Evolutionary conservation across 2,329 filamentous ascomycete species (phyloP).

Genomic region (Scolecobasidium constrictum): DNA sequence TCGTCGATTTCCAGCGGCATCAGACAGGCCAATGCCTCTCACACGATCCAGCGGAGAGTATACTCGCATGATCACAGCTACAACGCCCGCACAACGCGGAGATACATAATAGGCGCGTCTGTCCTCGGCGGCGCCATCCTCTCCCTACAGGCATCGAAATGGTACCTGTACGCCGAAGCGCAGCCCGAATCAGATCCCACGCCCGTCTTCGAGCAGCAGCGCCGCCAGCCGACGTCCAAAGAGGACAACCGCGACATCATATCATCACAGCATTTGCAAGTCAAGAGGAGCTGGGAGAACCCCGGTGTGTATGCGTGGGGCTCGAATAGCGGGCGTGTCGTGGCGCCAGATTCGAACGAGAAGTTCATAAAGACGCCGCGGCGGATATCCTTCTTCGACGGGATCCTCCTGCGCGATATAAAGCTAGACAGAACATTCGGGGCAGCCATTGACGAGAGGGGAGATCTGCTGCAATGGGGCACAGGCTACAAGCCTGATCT

Average conservation of each 20-base stretch:
- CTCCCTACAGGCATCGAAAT: neutral
- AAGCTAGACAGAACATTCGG: constrained; percentile 77
- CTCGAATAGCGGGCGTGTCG: constrained; percentile 74
- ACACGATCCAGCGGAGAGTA: no score
- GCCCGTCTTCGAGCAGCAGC: constrained; percentile 57
- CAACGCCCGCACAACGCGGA: neutral
- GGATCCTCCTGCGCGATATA: constrained; percentile 71
- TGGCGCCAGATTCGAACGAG: constrained; percentile 72
- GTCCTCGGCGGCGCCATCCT: neutral
- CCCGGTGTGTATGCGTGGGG: constrained; percentile 94
- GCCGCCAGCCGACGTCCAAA: constrained; percentile 43
- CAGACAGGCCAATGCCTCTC: no score
- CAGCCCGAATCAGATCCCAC: constrained; percentile 36
- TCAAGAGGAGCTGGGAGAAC: constrained; percentile 68
- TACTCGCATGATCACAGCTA: no score
- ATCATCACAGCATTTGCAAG: constrained; percentile 78
- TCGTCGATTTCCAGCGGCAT: no score
- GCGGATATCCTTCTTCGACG: constrained; percentile 73
- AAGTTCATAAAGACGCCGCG: constrained; percentile 67
- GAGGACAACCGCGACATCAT: constrained; percentile 68
- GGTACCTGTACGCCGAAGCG: constrained; percentile 34
- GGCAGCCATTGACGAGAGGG: constrained; percentile 76
- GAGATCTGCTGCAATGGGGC: constrained; percentile 89
- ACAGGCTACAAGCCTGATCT: constrained; percentile 57
- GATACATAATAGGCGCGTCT: neutral